Percentiles rank a stretch among this genome's conserved stretches.
Conservation (phyloP, 139 green algal species). For the Chlamydomonas sp. region DNA sequence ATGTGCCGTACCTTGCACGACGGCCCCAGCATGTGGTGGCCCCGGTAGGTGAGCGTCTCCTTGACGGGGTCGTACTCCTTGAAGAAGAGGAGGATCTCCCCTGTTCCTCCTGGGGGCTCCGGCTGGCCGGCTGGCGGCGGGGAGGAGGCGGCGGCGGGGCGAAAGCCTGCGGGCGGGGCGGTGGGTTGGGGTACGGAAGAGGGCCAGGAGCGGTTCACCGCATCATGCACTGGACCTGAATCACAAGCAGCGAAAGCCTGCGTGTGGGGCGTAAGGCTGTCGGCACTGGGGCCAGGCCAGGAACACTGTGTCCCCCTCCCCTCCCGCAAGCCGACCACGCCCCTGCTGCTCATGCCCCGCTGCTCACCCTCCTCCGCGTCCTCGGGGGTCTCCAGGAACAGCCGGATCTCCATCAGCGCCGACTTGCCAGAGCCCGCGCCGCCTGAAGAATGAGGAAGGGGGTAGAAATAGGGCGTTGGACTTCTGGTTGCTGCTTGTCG, state of each 20-base stretch:
- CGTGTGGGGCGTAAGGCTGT: too few species aligned
- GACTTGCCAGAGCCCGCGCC: background rate
- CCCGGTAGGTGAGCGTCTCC: conserved; percentile 63
- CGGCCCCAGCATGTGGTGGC: conserved; percentile 51
- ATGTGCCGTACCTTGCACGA: conserved; percentile 27
- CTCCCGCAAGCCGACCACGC: background rate
- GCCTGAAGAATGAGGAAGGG: too few species aligned
- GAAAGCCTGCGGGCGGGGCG: too few species aligned
- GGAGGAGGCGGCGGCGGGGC: background rate
- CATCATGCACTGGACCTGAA: too few species aligned
- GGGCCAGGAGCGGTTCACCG: too few species aligned
- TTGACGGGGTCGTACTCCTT: conserved; percentile 86
- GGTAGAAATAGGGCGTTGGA: conserved; percentile 30
- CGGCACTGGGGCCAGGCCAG: too few species aligned
- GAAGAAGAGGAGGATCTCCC: conserved; percentile 89
- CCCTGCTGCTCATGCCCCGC: background rate
- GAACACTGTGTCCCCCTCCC: background rate
- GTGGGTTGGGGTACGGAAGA: too few species aligned
- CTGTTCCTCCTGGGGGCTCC: background rate
- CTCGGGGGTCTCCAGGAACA: conserved; percentile 80
- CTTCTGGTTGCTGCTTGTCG: too few species aligned
- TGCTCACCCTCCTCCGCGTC: background rate
- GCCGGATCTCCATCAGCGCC: conserved; percentile 72
- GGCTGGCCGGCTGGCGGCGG: background rate
- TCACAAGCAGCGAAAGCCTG: too few species aligned